Evolutionary conservation across 345 rosid species (phyloP), one percentile per base, ranked within the genome.

Genomic region (Microthlaspi erraticum): DNA sequence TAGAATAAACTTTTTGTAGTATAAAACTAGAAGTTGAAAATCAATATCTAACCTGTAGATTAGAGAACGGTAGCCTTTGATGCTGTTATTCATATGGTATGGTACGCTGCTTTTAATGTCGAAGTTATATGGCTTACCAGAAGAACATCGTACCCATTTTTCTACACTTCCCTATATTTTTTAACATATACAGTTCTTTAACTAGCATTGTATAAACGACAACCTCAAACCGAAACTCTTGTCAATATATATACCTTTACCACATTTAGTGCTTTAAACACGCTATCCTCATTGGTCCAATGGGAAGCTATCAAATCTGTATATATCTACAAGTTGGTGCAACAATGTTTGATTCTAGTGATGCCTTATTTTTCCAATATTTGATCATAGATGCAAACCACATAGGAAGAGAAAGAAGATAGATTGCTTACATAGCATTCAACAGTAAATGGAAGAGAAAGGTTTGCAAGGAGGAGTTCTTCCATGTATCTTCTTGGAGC

Each of bases 191-290:
- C n/a, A n/a, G n/a, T 11, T 49, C 1, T 49, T 16, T 26, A 53
- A 26, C 4, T 26, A 2, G 6, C 42, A n/a, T 32, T 33, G 33
- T 9, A 36, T 36, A 36, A 14, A 3, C 20, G 7, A 14, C 11
- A 36, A 10, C 11, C 39, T 8, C 10, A 32, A 3, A 32, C 34
- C 34, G 34, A 32, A 31, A 6, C 8, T 32, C 8, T 32, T 32
- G 34, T 32, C 34, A 32, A 8, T 36, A 0, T 36, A 36, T 36
- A 9, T 36, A 63, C 68, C 56, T 64, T 48, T 1, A 1, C 36
- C 4, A 68, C 72, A 68, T 68, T 54, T 56, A 68, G 54, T 12
- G 55, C 73, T 68, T 68, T 55, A 20, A 45, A 64, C 33, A 68
- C 73, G 10, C 23, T 32, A 45, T 56, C 20, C 8, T 68, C 64